These are phyloP conservation scores for Marsdenia floribunda DNA, from an alignment of 257 asterid genomes.

Conservation along the genomic window DNA sequence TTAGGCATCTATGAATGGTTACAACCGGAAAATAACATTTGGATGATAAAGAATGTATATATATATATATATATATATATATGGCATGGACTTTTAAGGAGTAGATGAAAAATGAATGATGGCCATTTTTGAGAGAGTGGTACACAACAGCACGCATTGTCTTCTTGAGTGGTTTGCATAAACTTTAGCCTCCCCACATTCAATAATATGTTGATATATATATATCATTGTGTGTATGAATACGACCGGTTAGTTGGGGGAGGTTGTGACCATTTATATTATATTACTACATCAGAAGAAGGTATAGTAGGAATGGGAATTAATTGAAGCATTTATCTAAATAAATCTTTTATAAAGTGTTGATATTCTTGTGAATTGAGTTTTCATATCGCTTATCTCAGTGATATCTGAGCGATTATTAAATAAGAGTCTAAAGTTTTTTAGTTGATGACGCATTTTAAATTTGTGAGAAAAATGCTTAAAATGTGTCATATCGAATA, in stretches of 20 bases:
- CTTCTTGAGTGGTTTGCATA: slow-evolving; percentile 41
- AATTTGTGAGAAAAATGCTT: too few species aligned
- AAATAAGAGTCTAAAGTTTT: too few species aligned
- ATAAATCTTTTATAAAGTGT: too few species aligned
- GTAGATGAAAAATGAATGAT: slow-evolving; percentile 8
- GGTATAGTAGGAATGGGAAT: too few species aligned
- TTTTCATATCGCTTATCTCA: too few species aligned
- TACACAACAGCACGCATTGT: slow-evolving; percentile 78
- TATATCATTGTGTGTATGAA: slow-evolving; percentile 9
- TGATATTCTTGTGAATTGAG: too few species aligned
- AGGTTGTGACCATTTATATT: too few species aligned
- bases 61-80: neutral
- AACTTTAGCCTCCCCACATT: slow-evolving; percentile 24
- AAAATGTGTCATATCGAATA: too few species aligned
- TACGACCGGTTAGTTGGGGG: neutral
- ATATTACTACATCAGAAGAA: too few species aligned
- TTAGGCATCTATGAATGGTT: neutral
- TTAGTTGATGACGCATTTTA: too few species aligned
- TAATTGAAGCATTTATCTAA: too few species aligned
- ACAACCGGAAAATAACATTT: neutral
- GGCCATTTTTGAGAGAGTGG: slow-evolving; percentile 33
- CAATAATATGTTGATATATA: slow-evolving; percentile 9
- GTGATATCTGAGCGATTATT: too few species aligned
- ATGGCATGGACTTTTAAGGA: slow-evolving; percentile 17
- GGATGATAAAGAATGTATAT: neutral